Conservation (phyloP, 2,329 filamentous ascomycete genomes). For the Endocalyx cinctus region DNA sequence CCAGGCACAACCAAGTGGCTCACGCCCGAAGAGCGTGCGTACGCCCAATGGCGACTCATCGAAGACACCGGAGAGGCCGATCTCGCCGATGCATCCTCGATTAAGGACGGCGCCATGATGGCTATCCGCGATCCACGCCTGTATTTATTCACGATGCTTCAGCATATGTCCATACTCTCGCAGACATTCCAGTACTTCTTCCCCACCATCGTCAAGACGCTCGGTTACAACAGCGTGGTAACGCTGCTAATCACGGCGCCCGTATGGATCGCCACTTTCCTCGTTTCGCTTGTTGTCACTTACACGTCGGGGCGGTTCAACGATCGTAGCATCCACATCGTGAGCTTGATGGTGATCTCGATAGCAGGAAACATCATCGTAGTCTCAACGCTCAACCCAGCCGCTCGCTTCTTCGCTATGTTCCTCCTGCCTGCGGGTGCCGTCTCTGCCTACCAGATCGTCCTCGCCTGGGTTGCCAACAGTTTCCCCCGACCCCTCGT, state of each 20-base stretch:
- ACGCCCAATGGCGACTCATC: slow-evolving; percentile 47
- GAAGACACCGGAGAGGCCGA: slow-evolving; percentile 45
- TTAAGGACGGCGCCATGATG: slow-evolving; percentile 42
- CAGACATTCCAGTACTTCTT: slow-evolving; percentile 64
- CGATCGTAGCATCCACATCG: slow-evolving; percentile 55
- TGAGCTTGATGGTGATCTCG: slow-evolving; percentile 46
- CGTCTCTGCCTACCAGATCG: slow-evolving; percentile 47
- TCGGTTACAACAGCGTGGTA: slow-evolving; percentile 50
- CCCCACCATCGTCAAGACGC: slow-evolving; percentile 57
- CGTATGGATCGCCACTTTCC: slow-evolving; percentile 50
- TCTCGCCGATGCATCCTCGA: slow-evolving; percentile 29
- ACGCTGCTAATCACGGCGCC: slow-evolving; percentile 55
- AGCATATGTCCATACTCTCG: slow-evolving; percentile 46
- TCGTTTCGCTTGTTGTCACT: slow-evolving; percentile 49
- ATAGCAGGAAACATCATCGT: slow-evolving; percentile 52
- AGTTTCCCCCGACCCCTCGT: slow-evolving; percentile 67
- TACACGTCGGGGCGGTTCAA: slow-evolving; percentile 48
- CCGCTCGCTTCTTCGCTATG: slow-evolving; percentile 57
- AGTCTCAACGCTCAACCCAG: slow-evolving; percentile 44
- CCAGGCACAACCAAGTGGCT: slow-evolving; percentile 50
- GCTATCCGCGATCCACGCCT: slow-evolving; percentile 45
- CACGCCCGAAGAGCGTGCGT: slow-evolving; percentile 44
- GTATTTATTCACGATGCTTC: slow-evolving; percentile 50
- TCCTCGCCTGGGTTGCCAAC: slow-evolving; percentile 66
- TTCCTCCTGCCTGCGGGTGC: slow-evolving; percentile 56